Percentiles rank a stretch among this genome's conserved stretches.
Conservation (phyloP, 23 red algal species). For the Cyanidium caldarium region DNA sequence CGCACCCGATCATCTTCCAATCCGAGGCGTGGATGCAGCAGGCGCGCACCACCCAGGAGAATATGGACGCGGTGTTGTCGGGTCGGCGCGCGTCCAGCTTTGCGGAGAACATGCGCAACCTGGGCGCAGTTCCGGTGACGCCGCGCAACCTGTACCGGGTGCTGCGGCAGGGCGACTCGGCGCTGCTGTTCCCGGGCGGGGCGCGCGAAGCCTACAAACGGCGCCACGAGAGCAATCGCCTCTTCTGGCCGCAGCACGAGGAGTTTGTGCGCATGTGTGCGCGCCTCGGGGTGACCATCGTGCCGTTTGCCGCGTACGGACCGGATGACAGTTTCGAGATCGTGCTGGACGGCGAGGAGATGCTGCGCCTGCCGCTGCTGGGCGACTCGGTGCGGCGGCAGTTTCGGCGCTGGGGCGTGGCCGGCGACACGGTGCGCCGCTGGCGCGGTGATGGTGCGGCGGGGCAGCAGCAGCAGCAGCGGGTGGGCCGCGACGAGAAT, state of each 20-base stretch:
- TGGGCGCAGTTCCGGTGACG: conserved; percentile 31
- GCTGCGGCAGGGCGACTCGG: conserved; percentile 26
- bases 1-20: conserved; percentile 50
- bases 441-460: too few relatives aligned
- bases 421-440: conserved; percentile 1
- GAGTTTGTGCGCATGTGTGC: conserved; percentile 75
- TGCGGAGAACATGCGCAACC: neutral
- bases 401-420: neutral
- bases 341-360: conserved; percentile 46
- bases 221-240: conserved; percentile 12
- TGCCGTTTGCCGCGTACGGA: conserved; percentile 57
- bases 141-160: conserved; percentile 35
- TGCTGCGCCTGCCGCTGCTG: conserved; percentile 29
- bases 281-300: conserved; percentile 40
- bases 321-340: conserved; percentile 52
- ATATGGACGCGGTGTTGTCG: neutral
- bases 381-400: conserved; percentile 7
- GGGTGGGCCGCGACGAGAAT: neutral
- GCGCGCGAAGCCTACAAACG: conserved; percentile 63
- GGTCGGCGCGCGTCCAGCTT: neutral
- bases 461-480: neutral
- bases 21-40: too few relatives aligned
- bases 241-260: conserved; percentile 46
- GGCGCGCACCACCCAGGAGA: neutral
- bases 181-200: conserved; percentile 81